Percentiles rank a stretch among this genome's conserved stretches.
Conservation (phyloP, 495 filamentous ascomycete species). For the Hypoxylon subgilvum region DNA sequence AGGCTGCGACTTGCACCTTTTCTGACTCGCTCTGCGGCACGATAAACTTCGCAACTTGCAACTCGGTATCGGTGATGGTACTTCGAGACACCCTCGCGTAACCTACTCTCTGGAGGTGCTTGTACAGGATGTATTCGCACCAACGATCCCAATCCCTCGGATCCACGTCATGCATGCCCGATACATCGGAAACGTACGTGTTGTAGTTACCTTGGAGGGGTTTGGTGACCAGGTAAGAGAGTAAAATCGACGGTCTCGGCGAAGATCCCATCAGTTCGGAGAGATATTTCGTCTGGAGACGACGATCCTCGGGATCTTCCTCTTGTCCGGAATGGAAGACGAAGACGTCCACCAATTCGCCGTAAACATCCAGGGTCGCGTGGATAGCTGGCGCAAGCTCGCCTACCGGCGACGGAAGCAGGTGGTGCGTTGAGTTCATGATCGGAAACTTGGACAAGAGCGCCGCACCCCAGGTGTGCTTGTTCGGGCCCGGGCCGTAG, state of each 20-base stretch:
- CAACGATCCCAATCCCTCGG: conserved; percentile 93
- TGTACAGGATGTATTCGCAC: conserved; percentile 99
- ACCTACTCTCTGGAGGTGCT: conserved; percentile 81
- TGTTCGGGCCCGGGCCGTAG: conserved; percentile 96
- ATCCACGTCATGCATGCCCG: conserved; percentile 96
- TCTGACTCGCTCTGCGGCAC: conserved; percentile 73
- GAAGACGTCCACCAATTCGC: conserved; percentile 86
- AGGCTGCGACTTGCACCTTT: conserved; percentile 52
- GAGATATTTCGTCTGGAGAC: conserved; percentile 86
- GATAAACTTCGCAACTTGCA: conserved; percentile 96
- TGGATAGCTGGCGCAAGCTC: conserved; percentile 97
- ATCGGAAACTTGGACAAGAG: conserved; percentile 98
- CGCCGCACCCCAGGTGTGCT: conserved; percentile 96
- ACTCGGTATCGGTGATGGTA: conserved; percentile 96
- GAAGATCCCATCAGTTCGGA: conserved; percentile 85
- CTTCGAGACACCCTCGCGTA: conserved; percentile 88
- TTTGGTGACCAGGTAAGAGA: conserved; percentile 91
- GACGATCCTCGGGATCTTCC: conserved; percentile 92
- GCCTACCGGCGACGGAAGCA: conserved; percentile 89
- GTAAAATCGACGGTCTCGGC: conserved; percentile 78
- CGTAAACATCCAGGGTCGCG: conserved; percentile 92
- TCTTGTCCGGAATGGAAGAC: conserved; percentile 99
- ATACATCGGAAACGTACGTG: conserved; percentile 84
- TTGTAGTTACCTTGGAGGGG: conserved; percentile 96
- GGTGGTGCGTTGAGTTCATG: conserved; percentile 93